phyloP scores from a whole-genome alignment of 1,284 basidiomycete genomes.

The Coniferiporia sulphurascens region DNA sequence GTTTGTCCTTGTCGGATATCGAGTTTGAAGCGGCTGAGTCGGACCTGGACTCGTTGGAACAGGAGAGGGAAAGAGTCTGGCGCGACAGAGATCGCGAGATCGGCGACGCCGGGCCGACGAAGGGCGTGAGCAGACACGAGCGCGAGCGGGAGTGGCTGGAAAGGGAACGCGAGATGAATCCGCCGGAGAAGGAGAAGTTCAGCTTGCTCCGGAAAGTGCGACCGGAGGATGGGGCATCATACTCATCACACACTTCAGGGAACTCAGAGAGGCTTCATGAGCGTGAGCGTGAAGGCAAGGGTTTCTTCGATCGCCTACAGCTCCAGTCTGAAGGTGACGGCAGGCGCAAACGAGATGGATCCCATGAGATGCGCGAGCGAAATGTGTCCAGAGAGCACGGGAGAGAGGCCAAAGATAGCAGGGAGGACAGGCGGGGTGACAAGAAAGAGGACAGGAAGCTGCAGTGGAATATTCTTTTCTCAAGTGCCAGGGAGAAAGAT shows the following conservation, averaged over 20 bases:
- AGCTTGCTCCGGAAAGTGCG: not conserved
- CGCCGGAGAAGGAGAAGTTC: not conserved
- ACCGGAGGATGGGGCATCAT: not conserved
- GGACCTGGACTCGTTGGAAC: constrained; percentile 10
- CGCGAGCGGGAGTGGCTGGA: not conserved
- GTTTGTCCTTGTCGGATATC: constrained; percentile 5
- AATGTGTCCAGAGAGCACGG: constrained; percentile 26
- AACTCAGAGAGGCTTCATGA: not conserved
- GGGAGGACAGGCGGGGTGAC: too few relatives aligned
- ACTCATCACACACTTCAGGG: not conserved
- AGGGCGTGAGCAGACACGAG: not conserved
- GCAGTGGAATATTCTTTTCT: constrained; percentile 45
- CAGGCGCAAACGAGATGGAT: not conserved
- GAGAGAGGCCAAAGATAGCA: constrained; percentile 34
- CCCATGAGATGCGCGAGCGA: constrained; percentile 18
- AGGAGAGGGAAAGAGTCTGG: constrained; percentile 6
- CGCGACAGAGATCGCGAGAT: constrained; percentile 13
- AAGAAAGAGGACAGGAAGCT: constrained; percentile 24
- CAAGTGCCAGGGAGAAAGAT: constrained; percentile 32
- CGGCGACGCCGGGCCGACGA: not conserved
- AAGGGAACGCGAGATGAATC: not conserved
- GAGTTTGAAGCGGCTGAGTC: not conserved
- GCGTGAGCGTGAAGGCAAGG: not conserved
- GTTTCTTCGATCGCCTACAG: constrained; percentile 6
- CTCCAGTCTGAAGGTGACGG: constrained; percentile 3